A percentile compares a stretch with the other conserved stretches of the same genome.
Evolutionary conservation across 331 rosid species (phyloP).

Genomic region (Dryas integrifolia): DNA sequence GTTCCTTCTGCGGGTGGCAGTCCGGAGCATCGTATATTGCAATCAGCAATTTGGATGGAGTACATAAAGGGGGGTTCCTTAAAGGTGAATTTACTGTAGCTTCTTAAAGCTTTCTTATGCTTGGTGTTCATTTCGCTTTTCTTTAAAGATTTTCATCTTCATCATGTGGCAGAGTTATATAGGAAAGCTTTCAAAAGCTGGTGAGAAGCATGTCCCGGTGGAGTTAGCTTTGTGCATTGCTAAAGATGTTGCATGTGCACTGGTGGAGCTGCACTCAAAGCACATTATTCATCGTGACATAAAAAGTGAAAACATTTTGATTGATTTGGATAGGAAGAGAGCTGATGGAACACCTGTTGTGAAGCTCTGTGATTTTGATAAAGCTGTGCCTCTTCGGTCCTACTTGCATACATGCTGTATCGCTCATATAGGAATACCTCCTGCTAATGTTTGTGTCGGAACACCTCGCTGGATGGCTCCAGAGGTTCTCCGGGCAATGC

Average conservation of each 20-base stretch:
- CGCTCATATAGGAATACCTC: constrained; percentile 78
- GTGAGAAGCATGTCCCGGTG: constrained; percentile 63
- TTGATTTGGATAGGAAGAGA: constrained; percentile 68
- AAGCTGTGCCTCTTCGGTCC: constrained; percentile 88
- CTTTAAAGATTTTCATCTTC: constrained; percentile 17
- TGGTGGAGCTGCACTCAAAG: constrained; percentile 77
- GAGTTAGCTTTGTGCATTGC: constrained; percentile 67
- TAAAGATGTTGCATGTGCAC: constrained; percentile 78
- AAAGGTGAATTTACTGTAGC: constrained; percentile 47
- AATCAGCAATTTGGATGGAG: constrained; percentile 84
- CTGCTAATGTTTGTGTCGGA: constrained; percentile 80
- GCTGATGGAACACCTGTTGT: constrained; percentile 71
- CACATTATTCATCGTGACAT: constrained; percentile 93
- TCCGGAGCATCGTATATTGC: constrained; percentile 51
- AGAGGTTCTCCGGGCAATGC: constrained; percentile 82
- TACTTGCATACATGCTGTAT: constrained; percentile 78
- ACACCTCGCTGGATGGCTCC: constrained; percentile 99
- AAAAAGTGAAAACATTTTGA: constrained; percentile 84
- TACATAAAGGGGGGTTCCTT: constrained; percentile 79
- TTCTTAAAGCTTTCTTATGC: constrained; percentile 4
- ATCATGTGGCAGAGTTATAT: constrained; percentile 55
- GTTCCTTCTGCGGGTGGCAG: constrained; percentile 62
- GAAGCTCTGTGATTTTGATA: constrained; percentile 97
- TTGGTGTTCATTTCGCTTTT: constrained; percentile 10
- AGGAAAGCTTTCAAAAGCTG: constrained; percentile 59